These are phyloP conservation scores for Coniochaeta sp. DNA, from an alignment of 2,329 filamentous ascomycete species.

Conservation along the genomic window DNA sequence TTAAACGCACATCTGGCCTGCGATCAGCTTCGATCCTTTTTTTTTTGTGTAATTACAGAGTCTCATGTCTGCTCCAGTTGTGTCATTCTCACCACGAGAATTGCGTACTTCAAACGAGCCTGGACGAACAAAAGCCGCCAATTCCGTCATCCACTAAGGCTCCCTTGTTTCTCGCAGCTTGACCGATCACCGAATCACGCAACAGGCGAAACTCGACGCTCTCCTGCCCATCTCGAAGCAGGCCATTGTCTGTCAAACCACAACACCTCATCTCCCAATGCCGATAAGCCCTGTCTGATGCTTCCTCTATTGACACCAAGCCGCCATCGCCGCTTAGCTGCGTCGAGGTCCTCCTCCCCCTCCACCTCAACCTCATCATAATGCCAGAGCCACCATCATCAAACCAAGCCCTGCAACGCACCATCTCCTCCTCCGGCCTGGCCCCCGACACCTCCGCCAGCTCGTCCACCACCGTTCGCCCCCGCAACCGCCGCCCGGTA, in stretches of 20 bases:
- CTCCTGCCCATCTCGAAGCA: constrained; percentile 1
- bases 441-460: constrained; percentile 18
- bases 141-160: background rate
- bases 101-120: background rate
- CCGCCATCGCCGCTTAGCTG: constrained; percentile 14
- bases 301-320: constrained; percentile 7
- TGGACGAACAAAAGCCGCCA: background rate
- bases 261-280: constrained; percentile 18
- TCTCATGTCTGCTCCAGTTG: background rate
- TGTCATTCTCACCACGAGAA: background rate
- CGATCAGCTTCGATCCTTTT: background rate
- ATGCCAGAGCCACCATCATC: constrained; percentile 11
- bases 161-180: background rate
- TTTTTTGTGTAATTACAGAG: background rate
- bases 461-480: constrained; percentile 7
- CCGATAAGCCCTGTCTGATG: constrained; percentile 14
- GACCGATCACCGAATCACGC: background rate
- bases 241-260: background rate
- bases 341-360: constrained; percentile 17
- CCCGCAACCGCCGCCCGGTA: constrained; percentile 14
- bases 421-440: constrained; percentile 29
- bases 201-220: background rate
- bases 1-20: background rate
- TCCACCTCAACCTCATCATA: constrained; percentile 11
- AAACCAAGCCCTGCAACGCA: constrained; percentile 15